Evolutionary conservation across 805 yeast species (phyloP).

Genomic region (Komagataella populi): DNA sequence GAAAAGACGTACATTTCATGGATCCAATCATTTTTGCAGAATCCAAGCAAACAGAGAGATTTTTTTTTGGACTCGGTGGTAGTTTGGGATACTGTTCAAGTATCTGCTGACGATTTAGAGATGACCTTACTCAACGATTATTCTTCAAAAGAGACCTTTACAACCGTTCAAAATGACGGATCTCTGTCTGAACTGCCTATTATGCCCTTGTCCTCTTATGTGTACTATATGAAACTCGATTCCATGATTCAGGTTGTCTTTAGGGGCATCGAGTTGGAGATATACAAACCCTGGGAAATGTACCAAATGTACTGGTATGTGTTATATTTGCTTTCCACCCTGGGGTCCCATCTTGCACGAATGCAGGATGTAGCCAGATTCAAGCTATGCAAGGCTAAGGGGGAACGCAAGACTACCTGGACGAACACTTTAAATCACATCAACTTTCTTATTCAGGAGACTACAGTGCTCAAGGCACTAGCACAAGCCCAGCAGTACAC

Average conservation of each 20-base stretch:
- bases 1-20: conserved; percentile 30
- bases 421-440: conserved; percentile 12
- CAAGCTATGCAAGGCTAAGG: conserved; percentile 31
- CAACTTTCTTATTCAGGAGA: conserved; percentile 19
- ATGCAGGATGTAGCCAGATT: conserved; percentile 23
- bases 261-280: conserved; percentile 62
- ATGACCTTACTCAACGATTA: conserved; percentile 20
- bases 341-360: conserved; percentile 29
- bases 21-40: conserved; percentile 37
- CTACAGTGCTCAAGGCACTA: conserved; percentile 13
- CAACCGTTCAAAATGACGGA: conserved; percentile 19
- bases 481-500: conserved; percentile 3
- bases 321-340: conserved; percentile 27
- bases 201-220: conserved; percentile 59
- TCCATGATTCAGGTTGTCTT: conserved; percentile 63
- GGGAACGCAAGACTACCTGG: conserved; percentile 30
- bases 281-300: conserved; percentile 61
- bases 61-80: conserved; percentile 40
- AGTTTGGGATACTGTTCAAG: conserved; percentile 74
- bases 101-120: conserved; percentile 56
- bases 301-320: conserved; percentile 58
- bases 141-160: conserved; percentile 16
- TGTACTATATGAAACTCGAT: conserved; percentile 49
- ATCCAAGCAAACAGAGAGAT: conserved; percentile 77
- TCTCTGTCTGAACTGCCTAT: conserved; percentile 19